Evolutionary conservation across 495 filamentous ascomycete genomes (phyloP), one percentile per base, ranked within the genome.

Genomic region (Collariella sp.): DNA sequence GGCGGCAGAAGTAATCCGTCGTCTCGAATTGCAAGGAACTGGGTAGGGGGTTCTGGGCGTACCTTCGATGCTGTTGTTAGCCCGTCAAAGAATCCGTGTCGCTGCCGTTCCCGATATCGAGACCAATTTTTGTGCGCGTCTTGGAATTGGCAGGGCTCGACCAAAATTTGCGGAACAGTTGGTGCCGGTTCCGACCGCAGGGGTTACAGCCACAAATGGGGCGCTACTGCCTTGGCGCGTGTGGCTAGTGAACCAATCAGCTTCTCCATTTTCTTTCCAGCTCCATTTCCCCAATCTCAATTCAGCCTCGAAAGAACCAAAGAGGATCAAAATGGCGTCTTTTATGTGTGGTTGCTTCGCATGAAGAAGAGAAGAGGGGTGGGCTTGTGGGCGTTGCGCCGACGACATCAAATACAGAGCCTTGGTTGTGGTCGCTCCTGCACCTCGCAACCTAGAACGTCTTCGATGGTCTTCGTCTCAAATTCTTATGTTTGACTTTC

Each of bases 31-130:
- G 26, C 40, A 47, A 54, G 29, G 23, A 44, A 34, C 51, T 52
- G 50, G 47, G 20, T 33, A 55, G 43, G 54, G 40, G 52, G 39
- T 58, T 54, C 51, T 57, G 51, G 48, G 55, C 65, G 55, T 68
- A 68, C 65, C 65, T 65, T 66, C 64, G 65, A 59, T 67, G 63
- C 55, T 62, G 60, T 62, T 58, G 52, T 46, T 44, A 59, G 57
- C 63, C 65, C 65, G 64, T 67, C 63, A 64, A 68, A 66, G 65
- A 61, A 55, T 68, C 65, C 50, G 58, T 59, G 64, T 68, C 65
- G 57, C 59, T 57, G 54, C 63, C 60, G 58, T 64, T 62, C 61
- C 57, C 65, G 65, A 66, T 64, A 64, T 64, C 63, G n/a, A 56
- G 65, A 60, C 61, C 56, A 60, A 66, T 62, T 68, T 67, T 68